Conservation (phyloP, 306 rosid genomes). For the Gastrolobium bilobum region DNA sequence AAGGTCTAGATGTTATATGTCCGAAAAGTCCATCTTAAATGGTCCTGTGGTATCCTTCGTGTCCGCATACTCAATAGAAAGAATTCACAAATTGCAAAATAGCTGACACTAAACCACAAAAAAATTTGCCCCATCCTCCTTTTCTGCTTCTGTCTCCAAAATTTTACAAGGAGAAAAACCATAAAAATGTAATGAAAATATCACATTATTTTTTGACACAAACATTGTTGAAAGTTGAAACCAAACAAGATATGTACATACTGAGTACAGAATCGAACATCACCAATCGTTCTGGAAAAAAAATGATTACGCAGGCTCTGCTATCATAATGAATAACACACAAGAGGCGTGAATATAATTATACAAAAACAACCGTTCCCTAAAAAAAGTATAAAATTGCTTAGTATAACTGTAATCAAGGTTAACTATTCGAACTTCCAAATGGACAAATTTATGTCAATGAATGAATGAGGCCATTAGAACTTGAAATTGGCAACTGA, state of each 20-base stretch:
- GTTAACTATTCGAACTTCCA: background rate
- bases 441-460: background rate
- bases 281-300: background rate
- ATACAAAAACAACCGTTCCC: background rate
- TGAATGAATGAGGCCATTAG: background rate
- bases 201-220: background rate
- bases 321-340: background rate
- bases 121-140: background rate
- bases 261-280: background rate
- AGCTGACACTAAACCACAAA: background rate
- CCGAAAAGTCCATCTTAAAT: slow-evolving; percentile 8
- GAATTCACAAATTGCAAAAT: background rate
- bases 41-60: background rate
- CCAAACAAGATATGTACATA: background rate
- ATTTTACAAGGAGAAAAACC: background rate
- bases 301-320: background rate
- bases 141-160: background rate
- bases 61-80: background rate
- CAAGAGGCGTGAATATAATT: background rate
- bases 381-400: background rate
- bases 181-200: background rate
- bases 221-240: background rate
- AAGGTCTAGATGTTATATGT: background rate
- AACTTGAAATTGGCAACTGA: slow-evolving; percentile 14
- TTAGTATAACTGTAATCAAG: background rate